phyloP scores from a whole-genome alignment of 225 moss, liverwort and hornwort genomes.

The Polytrichum formosum region DNA sequence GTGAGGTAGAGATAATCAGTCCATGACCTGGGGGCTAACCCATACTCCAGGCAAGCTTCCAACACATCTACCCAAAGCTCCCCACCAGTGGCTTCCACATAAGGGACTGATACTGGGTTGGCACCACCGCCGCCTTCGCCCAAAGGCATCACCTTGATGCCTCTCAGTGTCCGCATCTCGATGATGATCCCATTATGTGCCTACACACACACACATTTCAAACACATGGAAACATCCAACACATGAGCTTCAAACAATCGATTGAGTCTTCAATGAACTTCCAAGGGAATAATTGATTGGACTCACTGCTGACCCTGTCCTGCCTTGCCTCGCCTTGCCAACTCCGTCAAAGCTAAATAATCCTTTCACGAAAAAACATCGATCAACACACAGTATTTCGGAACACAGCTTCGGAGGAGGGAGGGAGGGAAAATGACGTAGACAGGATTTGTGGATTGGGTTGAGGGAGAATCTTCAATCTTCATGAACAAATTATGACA shows the following conservation, averaged over 20 bases:
- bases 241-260: too few relatives aligned
- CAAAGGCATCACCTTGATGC: constrained; percentile 38
- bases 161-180: constrained; percentile 69
- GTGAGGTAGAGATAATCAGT: constrained; percentile 83
- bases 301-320: neutral
- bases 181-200: constrained; percentile 68
- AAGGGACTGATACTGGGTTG: constrained; percentile 19
- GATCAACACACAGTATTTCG: neutral
- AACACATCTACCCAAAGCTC: constrained; percentile 83
- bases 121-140: constrained; percentile 20
- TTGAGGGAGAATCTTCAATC: too few relatives aligned
- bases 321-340: too few relatives aligned
- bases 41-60: constrained; percentile 45
- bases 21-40: constrained; percentile 69
- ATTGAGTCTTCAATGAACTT: too few relatives aligned
- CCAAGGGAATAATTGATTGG: too few relatives aligned
- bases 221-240: too few relatives aligned
- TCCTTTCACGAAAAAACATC: neutral
- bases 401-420: neutral
- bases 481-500: neutral
- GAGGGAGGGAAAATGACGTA: too few relatives aligned
- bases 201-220: constrained; percentile 13
- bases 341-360: constrained; percentile 1
- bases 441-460: too few relatives aligned
- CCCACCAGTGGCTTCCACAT: constrained; percentile 65